phyloP scores from a whole-genome alignment of 2,329 filamentous ascomycete species.

The Diaporthe velutina region DNA sequence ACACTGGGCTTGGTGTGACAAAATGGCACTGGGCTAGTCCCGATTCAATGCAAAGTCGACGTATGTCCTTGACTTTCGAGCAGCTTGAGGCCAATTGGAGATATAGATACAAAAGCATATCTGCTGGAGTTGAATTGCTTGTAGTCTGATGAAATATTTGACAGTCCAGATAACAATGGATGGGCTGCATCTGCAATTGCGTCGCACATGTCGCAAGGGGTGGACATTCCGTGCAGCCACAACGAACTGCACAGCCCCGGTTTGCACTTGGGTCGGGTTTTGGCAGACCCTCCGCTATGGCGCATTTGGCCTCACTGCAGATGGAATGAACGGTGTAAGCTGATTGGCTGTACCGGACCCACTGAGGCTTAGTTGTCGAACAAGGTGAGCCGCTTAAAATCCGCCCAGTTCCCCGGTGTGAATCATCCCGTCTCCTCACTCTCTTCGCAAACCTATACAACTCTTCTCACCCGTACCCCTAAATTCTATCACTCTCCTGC shows the following conservation, averaged over 20 bases:
- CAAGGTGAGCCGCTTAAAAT: slow-evolving; percentile 15
- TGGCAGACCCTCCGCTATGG: neutral
- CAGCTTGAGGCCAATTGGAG: neutral
- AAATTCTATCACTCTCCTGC: neutral
- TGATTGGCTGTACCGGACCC: neutral
- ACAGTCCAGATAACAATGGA: no score
- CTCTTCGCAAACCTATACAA: neutral
- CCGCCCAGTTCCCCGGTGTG: slow-evolving; percentile 22
- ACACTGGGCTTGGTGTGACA: neutral
- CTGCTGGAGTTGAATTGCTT: neutral
- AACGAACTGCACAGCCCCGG: slow-evolving; percentile 7
- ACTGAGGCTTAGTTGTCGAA: slow-evolving; percentile 3
- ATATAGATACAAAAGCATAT: neutral
- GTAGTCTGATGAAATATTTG: no score
- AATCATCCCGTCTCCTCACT: neutral
- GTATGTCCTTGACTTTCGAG: neutral
- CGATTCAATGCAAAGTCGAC: neutral
- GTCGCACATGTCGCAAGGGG: neutral
- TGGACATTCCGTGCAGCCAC: neutral
- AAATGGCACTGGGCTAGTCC: neutral
- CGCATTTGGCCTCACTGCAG: slow-evolving; percentile 33
- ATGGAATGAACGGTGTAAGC: slow-evolving; percentile 2
- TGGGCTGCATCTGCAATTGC: neutral
- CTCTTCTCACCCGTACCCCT: neutral
- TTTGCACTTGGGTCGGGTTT: neutral